phyloP scores from a whole-genome alignment of 192 early-diverging fungal species.

The Rhizophagus clarus region DNA sequence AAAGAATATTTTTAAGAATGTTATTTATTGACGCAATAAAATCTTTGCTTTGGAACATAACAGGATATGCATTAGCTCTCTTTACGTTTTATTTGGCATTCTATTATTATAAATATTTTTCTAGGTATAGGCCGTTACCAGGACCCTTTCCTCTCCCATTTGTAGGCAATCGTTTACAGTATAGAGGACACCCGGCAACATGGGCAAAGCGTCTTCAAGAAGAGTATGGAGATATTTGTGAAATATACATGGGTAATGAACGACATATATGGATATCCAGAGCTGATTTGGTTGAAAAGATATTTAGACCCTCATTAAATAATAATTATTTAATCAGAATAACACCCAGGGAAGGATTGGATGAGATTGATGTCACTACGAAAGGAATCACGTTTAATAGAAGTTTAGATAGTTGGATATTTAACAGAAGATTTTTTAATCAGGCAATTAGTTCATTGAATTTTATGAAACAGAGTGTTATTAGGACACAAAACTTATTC shows the following conservation, averaged over 20 bases:
- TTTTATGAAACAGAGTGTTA: slow-evolving; percentile 3
- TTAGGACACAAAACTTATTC: not conserved
- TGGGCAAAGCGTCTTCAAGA: not conserved
- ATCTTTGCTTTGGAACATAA: not conserved
- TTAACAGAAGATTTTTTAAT: slow-evolving; percentile 24
- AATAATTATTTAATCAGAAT: slow-evolving; percentile 20
- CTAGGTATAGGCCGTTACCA: not conserved
- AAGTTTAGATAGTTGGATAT: slow-evolving; percentile 12
- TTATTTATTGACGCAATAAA: not conserved
- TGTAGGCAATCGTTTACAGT: slow-evolving; percentile 4
- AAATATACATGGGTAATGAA: slow-evolving; percentile 28
- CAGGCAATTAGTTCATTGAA: slow-evolving; percentile 3
- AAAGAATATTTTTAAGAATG: not conserved
- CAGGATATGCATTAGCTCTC: not conserved
- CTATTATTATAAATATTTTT: slow-evolving; percentile 17
- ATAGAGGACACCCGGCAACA: not conserved
- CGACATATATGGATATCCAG: slow-evolving; percentile 15
- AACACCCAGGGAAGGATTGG: slow-evolving; percentile 14
- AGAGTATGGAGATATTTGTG: slow-evolving; percentile 31
- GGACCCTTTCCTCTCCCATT: slow-evolving; percentile 23
- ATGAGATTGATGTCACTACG: slow-evolving; percentile 5
- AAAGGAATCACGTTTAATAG: slow-evolving; percentile 21
- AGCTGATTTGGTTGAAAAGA: slow-evolving; percentile 12
- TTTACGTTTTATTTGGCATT: not conserved
- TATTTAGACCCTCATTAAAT: slow-evolving; percentile 24